phyloP scores from a whole-genome alignment of 352 stramenopile species.

The Plasmopara halstedii region DNA sequence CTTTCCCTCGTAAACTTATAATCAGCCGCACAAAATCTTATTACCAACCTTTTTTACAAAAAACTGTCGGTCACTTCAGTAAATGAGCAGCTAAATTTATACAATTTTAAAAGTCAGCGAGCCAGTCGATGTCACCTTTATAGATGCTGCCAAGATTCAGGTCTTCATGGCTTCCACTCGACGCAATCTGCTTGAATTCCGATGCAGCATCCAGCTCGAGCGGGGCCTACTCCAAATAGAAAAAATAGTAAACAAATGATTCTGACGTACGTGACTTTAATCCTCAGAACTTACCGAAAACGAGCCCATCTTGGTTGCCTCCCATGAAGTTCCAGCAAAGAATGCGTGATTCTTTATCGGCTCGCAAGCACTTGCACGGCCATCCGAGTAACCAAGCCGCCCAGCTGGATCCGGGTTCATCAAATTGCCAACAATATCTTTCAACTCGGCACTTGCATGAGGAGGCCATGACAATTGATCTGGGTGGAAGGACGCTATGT shows the following conservation, averaged over 20 bases:
- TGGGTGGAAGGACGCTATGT: slow-evolving; percentile 74
- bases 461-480: slow-evolving; percentile 67
- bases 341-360: slow-evolving; percentile 77
- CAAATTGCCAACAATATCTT: slow-evolving; percentile 61
- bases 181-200: slow-evolving; percentile 70
- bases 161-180: slow-evolving; percentile 32
- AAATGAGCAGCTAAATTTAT: slow-evolving; percentile 15
- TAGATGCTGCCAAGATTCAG: slow-evolving; percentile 73
- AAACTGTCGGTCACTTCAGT: too few species aligned
- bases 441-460: slow-evolving; percentile 53
- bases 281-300: slow-evolving; percentile 47
- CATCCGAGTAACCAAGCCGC: slow-evolving; percentile 50
- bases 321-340: slow-evolving; percentile 77
- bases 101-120: slow-evolving; percentile 57
- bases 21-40: too few species aligned
- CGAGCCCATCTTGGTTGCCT: slow-evolving; percentile 70
- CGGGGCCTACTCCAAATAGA: slow-evolving; percentile 36
- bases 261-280: background rate
- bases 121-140: slow-evolving; percentile 63
- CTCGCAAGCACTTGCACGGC: slow-evolving; percentile 51
- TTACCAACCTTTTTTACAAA: too few species aligned
- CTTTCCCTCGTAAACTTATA: slow-evolving; percentile 6
- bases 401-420: slow-evolving; percentile 45
- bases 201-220: slow-evolving; percentile 56
- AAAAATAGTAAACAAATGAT: background rate